A percentile compares a stretch with the other conserved stretches of the same genome.
These are phyloP conservation scores for Blastobotrys apis DNA, from an alignment of 1,139 yeast species.

Conservation along the genomic window DNA sequence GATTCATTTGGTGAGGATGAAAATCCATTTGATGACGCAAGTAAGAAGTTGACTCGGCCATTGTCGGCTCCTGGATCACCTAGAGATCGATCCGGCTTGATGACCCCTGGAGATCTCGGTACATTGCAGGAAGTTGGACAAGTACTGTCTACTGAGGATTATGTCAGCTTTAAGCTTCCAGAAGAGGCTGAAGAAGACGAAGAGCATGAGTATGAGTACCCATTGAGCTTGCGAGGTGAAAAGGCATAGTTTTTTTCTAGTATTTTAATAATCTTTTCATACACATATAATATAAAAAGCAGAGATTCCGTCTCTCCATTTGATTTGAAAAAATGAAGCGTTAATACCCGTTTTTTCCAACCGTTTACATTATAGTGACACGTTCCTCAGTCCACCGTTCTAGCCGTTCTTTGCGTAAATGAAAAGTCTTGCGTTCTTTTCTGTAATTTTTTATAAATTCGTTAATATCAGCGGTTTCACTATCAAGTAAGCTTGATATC, in stretches of 20 bases:
- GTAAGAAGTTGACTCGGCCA: constrained; percentile 81
- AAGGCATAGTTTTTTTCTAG: constrained; percentile 7
- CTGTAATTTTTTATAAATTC: constrained; percentile 46
- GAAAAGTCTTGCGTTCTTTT: constrained; percentile 46
- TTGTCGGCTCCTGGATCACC: constrained; percentile 97
- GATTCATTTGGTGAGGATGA: constrained; percentile 53
- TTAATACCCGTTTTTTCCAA: too few species aligned
- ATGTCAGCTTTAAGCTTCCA: constrained; percentile 71
- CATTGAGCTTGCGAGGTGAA: constrained; percentile 18
- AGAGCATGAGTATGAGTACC: constrained; percentile 24
- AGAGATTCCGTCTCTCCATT: too few species aligned
- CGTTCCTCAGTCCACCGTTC: constrained; percentile 64
- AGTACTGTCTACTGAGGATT: constrained; percentile 72
- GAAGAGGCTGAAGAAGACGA: constrained; percentile 48
- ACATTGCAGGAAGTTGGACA: constrained; percentile 84
- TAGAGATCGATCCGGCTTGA: constrained; percentile 52
- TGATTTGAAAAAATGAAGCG: too few species aligned
- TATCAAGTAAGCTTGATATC: constrained; percentile 33
- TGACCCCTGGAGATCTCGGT: constrained; percentile 99
- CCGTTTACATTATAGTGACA: constrained; percentile 38
- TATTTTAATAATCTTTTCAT: not conserved
- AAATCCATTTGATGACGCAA: constrained; percentile 38
- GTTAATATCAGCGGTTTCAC: constrained; percentile 23
- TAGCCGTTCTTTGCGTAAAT: constrained; percentile 54
- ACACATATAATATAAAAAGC: too few species aligned